Percentiles rank a stretch among this genome's conserved stretches.
Conservation (phyloP, 306 rosid genomes). For the Quercus dentata region DNA sequence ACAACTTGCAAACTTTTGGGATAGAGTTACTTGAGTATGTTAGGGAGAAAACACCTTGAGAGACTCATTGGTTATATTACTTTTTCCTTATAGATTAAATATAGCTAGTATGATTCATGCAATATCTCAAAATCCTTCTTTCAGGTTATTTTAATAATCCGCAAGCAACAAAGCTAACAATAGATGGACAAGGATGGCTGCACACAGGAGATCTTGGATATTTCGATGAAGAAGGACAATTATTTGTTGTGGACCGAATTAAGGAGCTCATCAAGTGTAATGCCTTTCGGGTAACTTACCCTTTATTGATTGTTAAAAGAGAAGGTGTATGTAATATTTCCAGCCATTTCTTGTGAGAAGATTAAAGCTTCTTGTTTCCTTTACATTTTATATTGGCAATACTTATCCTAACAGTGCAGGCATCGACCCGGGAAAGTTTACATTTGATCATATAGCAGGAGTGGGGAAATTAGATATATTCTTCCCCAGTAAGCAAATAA, state of each 20-base stretch:
- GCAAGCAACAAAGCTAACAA: conserved; percentile 36
- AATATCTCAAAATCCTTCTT: background rate
- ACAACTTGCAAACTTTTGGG: no score
- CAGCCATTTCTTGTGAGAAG: background rate
- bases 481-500: no score
- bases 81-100: background rate
- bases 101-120: background rate
- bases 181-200: conserved; percentile 42
- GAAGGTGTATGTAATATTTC: background rate
- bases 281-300: conserved; percentile 32
- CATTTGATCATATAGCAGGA: no score
- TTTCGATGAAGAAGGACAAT: conserved; percentile 36
- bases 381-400: no score
- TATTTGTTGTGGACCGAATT: conserved; percentile 45
- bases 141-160: conserved; percentile 46
- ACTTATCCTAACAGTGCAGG: no score
- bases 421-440: no score
- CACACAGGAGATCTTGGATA: conserved; percentile 50
- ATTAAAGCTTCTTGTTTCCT: background rate
- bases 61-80: no score
- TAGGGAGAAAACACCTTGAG: no score
- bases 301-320: background rate
- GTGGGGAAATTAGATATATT: no score
- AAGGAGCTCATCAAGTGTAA: conserved; percentile 49
- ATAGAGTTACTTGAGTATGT: no score